Evolutionary conservation across 495 filamentous ascomycete genomes (phyloP), one percentile per base, ranked within the genome.

Genomic region (Tuber microsphaerosporum): DNA sequence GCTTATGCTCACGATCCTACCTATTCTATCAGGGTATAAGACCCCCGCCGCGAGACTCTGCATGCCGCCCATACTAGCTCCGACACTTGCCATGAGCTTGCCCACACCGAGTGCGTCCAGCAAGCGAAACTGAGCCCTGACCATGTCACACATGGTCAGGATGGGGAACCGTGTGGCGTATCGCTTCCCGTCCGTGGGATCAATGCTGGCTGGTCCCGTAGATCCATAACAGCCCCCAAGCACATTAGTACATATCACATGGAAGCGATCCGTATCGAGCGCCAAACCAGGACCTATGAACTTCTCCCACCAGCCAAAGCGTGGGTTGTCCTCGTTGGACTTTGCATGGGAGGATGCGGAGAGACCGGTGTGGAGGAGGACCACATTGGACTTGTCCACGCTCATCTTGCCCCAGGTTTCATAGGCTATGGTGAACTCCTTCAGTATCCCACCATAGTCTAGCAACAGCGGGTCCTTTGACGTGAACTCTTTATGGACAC

Each of bases 41-140:
- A 93, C 90, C n/a, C 93, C 96, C 6, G 94, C 92, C 26, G 94
- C 93, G 19, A 99, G 86, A 83, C 92, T 96, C 82, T 97, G 94
- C 95, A 99, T 99, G 26, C 95, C 95, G 70, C 94, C 95, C 95
- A 99, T 99, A 85, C 93, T 97, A 16, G 92, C 92, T 20, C 95
- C 95, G 31, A 98, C 94, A 71, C 93, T 97, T 14, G 96, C 94
- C 82, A 96, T 93, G 26, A 98, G 86, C 82, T 90, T 93, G 51
- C 89, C 80, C 45, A 98, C 92, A 5, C 91, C 91, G 22, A 98
- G 85, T 37, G 84, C 83, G 83, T 98, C 95, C 26, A 99, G 87
- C 9, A 99, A 88, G 45, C 92, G 87, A 85, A 97, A 99, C 83
- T 99, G 95, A 7, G 94, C 94, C 26, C 93, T 89, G 12, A 99